These are phyloP conservation scores for Telopea speciosissima DNA, from an alignment of 177 flowering plant species.

Conservation along the genomic window DNA sequence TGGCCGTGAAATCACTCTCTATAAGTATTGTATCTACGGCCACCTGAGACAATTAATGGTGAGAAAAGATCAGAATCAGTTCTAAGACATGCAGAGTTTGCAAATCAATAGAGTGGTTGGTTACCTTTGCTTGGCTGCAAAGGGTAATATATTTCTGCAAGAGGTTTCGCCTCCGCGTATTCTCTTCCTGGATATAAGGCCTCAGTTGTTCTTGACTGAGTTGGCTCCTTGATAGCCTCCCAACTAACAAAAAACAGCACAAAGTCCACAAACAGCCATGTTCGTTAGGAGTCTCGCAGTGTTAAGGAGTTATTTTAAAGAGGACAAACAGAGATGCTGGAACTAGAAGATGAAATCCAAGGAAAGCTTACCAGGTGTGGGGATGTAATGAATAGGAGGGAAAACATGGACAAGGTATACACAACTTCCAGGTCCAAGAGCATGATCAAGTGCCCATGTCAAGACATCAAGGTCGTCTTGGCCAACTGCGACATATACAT, in stretches of 20 bases:
- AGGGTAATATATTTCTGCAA: constrained; percentile 62
- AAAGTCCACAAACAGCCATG: background rate
- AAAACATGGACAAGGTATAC: background rate
- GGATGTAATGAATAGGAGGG: background rate
- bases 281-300: background rate
- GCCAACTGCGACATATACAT: background rate
- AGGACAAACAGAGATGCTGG: too few relatives aligned
- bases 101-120: background rate
- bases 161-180: constrained; percentile 45
- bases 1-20: constrained; percentile 50
- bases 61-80: background rate
- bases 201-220: constrained; percentile 47
- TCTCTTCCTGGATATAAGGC: constrained; percentile 52
- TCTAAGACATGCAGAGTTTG: background rate
- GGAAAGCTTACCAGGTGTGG: background rate
- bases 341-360: too few relatives aligned
- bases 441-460: constrained; percentile 23
- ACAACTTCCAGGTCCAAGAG: background rate
- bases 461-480: background rate
- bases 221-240: constrained; percentile 63
- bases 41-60: constrained; percentile 37
- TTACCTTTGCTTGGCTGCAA: constrained; percentile 62
- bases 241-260: constrained; percentile 38
- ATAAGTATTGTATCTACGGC: constrained; percentile 69
- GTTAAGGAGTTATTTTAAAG: too few relatives aligned